These are phyloP conservation scores for Floccularia luteovirens DNA, from an alignment of 768 basidiomycete species.

Conservation along the genomic window DNA sequence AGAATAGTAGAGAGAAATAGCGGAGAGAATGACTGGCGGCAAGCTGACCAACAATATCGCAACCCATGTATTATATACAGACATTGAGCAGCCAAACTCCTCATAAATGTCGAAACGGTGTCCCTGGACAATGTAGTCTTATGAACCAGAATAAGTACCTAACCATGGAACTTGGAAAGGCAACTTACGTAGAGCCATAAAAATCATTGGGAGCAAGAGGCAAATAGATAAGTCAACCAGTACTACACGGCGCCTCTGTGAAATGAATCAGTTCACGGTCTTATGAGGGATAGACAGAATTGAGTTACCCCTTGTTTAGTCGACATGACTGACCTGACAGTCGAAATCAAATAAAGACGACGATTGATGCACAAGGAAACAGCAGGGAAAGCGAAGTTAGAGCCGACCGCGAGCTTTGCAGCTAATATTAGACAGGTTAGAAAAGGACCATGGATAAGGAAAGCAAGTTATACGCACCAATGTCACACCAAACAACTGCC, in stretches of 20 bases:
- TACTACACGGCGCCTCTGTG: slow-evolving; percentile 40
- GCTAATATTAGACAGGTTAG: too few species aligned
- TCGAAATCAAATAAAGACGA: slow-evolving; percentile 55
- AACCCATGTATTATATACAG: slow-evolving; percentile 22
- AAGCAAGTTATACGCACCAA: slow-evolving; percentile 36
- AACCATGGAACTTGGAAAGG: too few species aligned
- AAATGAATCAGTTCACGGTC: too few species aligned
- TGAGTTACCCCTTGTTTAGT: too few species aligned
- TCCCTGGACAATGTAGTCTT: slow-evolving; percentile 38
- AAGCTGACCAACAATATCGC: slow-evolving; percentile 23
- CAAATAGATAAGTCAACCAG: slow-evolving; percentile 46
- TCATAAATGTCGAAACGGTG: slow-evolving; percentile 39
- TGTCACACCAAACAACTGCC: slow-evolving; percentile 62
- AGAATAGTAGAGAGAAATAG: slow-evolving; percentile 15
- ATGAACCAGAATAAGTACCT: not conserved
- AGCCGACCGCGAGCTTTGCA: slow-evolving; percentile 36
- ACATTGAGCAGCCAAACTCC: slow-evolving; percentile 33
- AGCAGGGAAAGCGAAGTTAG: slow-evolving; percentile 40
- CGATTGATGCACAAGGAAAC: slow-evolving; percentile 52
- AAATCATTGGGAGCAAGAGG: slow-evolving; percentile 42
- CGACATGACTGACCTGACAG: slow-evolving; percentile 40
- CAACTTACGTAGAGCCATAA: slow-evolving; percentile 36
- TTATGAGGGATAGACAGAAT: too few species aligned
- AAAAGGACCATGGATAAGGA: too few species aligned
- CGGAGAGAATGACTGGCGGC: slow-evolving; percentile 16